Evolutionary conservation across 192 early-diverging fungal genomes (phyloP), one percentile per base, ranked within the genome.

Genomic region (Rhizophagus clarus): DNA sequence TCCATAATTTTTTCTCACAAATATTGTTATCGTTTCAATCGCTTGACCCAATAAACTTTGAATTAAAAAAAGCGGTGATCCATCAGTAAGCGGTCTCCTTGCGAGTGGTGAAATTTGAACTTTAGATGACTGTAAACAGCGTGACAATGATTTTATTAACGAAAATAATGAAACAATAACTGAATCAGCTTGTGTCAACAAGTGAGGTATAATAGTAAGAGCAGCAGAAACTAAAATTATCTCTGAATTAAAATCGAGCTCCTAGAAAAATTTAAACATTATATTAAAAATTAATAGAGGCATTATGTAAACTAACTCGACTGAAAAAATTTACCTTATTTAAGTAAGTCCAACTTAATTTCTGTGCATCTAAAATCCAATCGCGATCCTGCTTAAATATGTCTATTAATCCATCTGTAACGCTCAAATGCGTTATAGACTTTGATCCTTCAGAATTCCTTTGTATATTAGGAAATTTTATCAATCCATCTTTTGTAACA

Each of bases 31-130:
- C 31, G 88, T 82, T 71, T 88, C 84, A 22, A 90, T 83, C 1
- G 85, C 73, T 51, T 87, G 83, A 15, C 89, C 89, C 22, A 90
- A 74, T 31, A 90, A 74, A 71, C 82, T 83, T 76, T 86, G 83
- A 14, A 89, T 70, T 6, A 84, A 79, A 14, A 85, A 84, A 70
- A 83, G 87, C 29, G 70, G 82, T 2, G 83, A 85, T 47, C 87
- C 89, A 28, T 85, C 63, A 2, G 85, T 82, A 66, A 88, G 84
- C 26, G 81, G 81, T n/a, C 80, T 77, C 29, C 80, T 75, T 17
- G 82, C 74, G 22, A 88, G 74, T 61, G 71, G 45, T 34, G 24
- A 71, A 42, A 56, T 79, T 72, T 24, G 49, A 60, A 22, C 9
- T 20, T 71, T 37, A 60, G 31, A 47, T 22, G 20, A 51, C n/a